phyloP scores from a whole-genome alignment of 257 asterid species.

The Fraxinus quadrangulata region DNA sequence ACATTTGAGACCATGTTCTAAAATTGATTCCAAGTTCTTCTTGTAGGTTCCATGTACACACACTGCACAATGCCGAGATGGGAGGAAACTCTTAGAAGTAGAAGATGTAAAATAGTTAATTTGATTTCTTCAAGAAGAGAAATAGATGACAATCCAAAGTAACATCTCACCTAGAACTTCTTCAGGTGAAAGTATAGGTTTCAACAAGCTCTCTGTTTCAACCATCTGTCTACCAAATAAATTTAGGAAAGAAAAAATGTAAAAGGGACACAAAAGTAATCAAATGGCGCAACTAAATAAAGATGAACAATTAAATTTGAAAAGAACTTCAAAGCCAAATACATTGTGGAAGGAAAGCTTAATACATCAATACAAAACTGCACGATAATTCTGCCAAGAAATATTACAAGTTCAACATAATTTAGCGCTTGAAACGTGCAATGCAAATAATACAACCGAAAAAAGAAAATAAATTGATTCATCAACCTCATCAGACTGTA shows the following conservation, averaged over 20 bases:
- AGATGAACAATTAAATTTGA: neutral
- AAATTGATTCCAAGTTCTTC: slow-evolving; percentile 70
- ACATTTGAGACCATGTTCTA: slow-evolving; percentile 80
- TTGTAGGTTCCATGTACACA: slow-evolving; percentile 96
- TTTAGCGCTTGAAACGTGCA: neutral
- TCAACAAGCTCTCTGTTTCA: slow-evolving; percentile 82
- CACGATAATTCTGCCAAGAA: no score
- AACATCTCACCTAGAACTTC: slow-evolving; percentile 65
- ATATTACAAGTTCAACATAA: neutral
- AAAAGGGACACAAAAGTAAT: neutral
- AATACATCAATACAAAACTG: neutral
- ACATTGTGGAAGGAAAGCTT: neutral
- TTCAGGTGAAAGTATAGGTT: slow-evolving; percentile 72
- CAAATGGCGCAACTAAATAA: slow-evolving; percentile 4
- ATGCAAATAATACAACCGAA: neutral
- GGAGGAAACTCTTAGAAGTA: neutral
- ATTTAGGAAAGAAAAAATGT: slow-evolving; percentile 20
- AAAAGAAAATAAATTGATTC: neutral
- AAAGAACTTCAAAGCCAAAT: neutral
- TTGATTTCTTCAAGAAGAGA: slow-evolving; percentile 7
- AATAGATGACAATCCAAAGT: slow-evolving; percentile 3
- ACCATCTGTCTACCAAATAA: slow-evolving; percentile 51
- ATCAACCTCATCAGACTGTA: neutral
- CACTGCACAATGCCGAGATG: slow-evolving; percentile 46
- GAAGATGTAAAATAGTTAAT: slow-evolving; percentile 7